Conservation (phyloP, 805 yeast genomes). For the Candida boleticola region DNA sequence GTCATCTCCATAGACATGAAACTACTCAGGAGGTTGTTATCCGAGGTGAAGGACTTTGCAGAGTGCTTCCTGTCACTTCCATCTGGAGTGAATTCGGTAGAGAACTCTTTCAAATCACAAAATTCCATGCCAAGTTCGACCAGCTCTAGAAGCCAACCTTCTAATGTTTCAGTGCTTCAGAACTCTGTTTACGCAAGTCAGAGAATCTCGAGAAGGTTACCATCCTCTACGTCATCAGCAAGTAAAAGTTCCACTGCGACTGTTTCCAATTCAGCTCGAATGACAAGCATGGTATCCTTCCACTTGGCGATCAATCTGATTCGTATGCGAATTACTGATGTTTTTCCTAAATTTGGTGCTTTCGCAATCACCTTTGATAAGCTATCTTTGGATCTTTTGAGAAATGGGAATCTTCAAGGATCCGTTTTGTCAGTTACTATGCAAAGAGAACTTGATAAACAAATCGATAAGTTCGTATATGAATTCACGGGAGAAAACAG, state of each 20-base stretch:
- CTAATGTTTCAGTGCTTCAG: constrained; percentile 2
- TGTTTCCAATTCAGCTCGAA: neutral
- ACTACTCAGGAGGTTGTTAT: constrained; percentile 5
- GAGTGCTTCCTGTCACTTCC: constrained; percentile 7
- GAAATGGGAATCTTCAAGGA: constrained; percentile 22
- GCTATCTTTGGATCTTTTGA: constrained; percentile 16
- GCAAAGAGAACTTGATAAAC: constrained; percentile 11
- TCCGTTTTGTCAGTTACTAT: constrained; percentile 16
- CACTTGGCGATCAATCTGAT: constrained; percentile 22
- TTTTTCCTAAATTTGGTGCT: constrained; percentile 27
- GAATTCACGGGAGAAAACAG: constrained; percentile 17
- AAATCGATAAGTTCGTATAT: constrained; percentile 17
- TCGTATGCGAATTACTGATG: constrained; percentile 13
- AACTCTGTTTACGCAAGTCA: constrained; percentile 9
- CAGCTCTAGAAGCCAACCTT: neutral
- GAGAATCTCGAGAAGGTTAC: constrained; percentile 14
- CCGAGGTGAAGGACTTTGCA: constrained; percentile 10
- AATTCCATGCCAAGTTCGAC: neutral
- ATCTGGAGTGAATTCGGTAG: constrained; percentile 11
- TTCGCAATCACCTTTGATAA: constrained; percentile 13
- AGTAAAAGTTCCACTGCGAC: neutral
- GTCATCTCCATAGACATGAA: constrained; percentile 9
- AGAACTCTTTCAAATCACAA: constrained; percentile 9
- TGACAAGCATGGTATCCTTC: constrained; percentile 22
- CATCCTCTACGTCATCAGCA: neutral